Base-by-base conservation (phyloP, 2,329 filamentous ascomycete genomes). In the Xenoacremonium recifei region DNA sequence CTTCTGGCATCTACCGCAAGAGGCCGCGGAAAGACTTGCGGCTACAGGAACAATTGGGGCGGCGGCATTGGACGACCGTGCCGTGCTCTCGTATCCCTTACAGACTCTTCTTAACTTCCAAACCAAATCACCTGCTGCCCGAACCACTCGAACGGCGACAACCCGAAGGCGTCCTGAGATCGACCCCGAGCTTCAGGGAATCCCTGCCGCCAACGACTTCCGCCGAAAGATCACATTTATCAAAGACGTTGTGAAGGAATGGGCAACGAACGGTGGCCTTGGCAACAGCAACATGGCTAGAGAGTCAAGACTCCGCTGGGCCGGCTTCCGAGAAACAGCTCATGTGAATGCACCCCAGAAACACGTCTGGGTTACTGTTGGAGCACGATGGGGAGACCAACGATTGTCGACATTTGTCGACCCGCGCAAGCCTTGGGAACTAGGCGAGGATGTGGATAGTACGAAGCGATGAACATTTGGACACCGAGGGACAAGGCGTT, bases 151-250 rank as follows among this genome's bases (percentile, higher is more conserved):
- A 43, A 68, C 72, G 40, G 71, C 73, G 23, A 67, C 69, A 5
- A 67, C 72, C 11, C 72, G 79, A 18, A 75, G 73, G 48, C 74
- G 80, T 4, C 79, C 80, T 9, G 77, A 82, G 48, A 84, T 85
- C 50, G 72, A 76, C 35, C 71, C 76, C 0, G 76, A 79, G 57
- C 65, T 83, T 12, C 79, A 83, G 60, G 72, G 76, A 42, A 80
- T 89, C 42, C 84, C 87, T 0, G 75, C 78, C 16, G 83, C 84
- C 30, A 92, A 92, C 61, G 79, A 84, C 50, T 80, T 92, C 59
- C 79, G 83, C 23, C 75, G 73, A 54, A 92, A 92, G 70, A 76
- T 92, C 43, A 76, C 82, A 45, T 91, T 91, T 59, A 80, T 91
- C 55, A 75, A 77, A 51, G 67, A 75, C 38, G 76, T 89, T 13